Percentiles rank a stretch among this genome's conserved stretches.
Evolutionary conservation across 306 rosid species (phyloP).

Genomic region (Argentina anserina): DNA sequence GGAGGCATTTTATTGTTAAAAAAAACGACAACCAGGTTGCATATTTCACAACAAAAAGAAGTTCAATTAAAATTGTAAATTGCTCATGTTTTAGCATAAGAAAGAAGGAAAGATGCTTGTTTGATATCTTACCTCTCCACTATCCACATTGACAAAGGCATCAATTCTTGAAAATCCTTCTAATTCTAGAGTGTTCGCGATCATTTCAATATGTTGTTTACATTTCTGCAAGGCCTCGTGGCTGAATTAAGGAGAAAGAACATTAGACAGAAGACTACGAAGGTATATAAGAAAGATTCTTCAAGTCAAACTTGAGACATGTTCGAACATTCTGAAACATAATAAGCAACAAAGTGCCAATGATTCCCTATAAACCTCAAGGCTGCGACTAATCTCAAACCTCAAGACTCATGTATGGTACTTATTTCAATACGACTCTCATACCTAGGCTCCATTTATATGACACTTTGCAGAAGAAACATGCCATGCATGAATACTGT

Average conservation of each 20-base stretch:
- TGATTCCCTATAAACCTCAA: neutral
- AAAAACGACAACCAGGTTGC: neutral
- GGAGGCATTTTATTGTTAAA: neutral
- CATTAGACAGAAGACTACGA: constrained; percentile 8
- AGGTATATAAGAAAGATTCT: constrained; percentile 6
- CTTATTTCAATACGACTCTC: neutral
- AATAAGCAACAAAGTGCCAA: constrained; percentile 1
- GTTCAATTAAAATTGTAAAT: neutral
- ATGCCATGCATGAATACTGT: neutral
- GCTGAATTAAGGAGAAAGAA: constrained; percentile 33
- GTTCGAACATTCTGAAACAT: neutral
- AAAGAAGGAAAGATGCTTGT: constrained; percentile 8
- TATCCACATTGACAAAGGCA: constrained; percentile 85
- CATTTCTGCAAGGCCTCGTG: constrained; percentile 63
- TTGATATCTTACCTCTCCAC: constrained; percentile 63
- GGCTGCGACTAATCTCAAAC: neutral
- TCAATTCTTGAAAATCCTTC: constrained; percentile 96
- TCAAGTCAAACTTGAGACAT: constrained; percentile 4
- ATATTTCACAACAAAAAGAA: neutral
- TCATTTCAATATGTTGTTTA: constrained; percentile 62
- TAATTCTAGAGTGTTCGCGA: constrained; percentile 71
- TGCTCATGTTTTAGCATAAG: constrained; percentile 3
- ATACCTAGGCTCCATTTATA: neutral
- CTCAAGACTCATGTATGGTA: neutral
- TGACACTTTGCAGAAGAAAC: neutral